These are phyloP conservation scores for Volvox reticuliferus DNA, from an alignment of 139 green algal species.

Conservation along the genomic window DNA sequence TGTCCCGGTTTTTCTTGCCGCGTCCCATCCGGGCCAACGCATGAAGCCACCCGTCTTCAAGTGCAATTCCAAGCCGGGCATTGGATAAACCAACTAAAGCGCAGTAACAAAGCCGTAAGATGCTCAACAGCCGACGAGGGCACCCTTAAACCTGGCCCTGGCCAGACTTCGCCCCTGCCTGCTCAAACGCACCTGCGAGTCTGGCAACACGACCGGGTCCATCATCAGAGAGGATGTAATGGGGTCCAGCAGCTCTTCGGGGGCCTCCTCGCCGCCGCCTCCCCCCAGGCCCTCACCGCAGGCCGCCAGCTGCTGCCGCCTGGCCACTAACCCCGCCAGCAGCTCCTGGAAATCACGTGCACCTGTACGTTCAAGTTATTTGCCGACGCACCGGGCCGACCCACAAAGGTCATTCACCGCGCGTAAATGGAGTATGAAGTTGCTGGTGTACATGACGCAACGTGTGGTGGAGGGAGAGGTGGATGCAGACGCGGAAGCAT, in stretches of 20 bases:
- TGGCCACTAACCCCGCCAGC: neutral
- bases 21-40: no score
- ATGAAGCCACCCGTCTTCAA: no score
- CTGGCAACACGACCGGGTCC: conserved; percentile 83
- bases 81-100: no score
- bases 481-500: neutral
- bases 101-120: no score
- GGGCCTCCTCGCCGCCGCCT: conserved; percentile 33
- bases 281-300: neutral
- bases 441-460: neutral
- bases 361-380: neutral
- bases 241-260: conserved; percentile 78
- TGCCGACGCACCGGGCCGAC: no score
- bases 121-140: no score
- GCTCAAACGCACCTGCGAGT: conserved; percentile 47
- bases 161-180: neutral
- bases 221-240: conserved; percentile 76
- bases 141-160: neutral
- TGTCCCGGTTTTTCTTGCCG: no score
- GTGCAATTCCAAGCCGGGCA: no score
- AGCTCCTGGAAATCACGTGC: neutral
- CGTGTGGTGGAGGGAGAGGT: neutral
- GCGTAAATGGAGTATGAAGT: no score
- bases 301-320: conserved; percentile 19
- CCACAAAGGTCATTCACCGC: no score